Base-by-base conservation (phyloP, 1,139 yeast genomes). In the Pneumocystis oryctolagi region DNA sequence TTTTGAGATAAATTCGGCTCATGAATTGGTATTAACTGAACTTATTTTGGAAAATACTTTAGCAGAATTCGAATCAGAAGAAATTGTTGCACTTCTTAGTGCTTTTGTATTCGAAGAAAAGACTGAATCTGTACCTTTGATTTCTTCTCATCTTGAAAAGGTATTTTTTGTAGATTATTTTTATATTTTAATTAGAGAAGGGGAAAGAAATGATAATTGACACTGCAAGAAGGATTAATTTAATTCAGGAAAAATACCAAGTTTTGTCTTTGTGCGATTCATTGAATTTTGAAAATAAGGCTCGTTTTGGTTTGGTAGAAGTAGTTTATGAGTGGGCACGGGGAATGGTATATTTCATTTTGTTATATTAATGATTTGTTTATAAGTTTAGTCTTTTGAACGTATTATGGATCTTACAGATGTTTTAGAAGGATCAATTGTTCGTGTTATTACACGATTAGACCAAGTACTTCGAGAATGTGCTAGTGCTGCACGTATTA, bases 241-340 rank as follows among this genome's bases (percentile, higher is more conserved):
- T 77, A 42, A 84, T 87, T 1, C 89, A 82, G 69, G 80, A 80
- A 58, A 80, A 80, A 60, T 82, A 85, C 68, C 89, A 85, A 71
- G 89, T 92, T 16, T 35, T 64, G 32, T 63, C 65, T 18, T 61
- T 65, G 28, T 63, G 63, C 14, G 67, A 66, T 14, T 68, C 65
- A 14, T 59, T 61, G 61, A 60, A 65, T 14, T 68, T 68, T 58
- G 98, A 92, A 70, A 86, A 85, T 62, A 95, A 89, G 66, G 80
- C 86, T 69, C 77, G 98, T 68, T 92, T 92, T 74, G 96, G 94
- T 0, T 78, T 92, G 70, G 87, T 88, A 73, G 92, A 89, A 72
- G 96, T 89, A 14, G 96, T 92, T 3, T 92, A 92, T 72, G 97
- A 92, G 74, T 92, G 99, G 99, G 97, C 97, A 0, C 80, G 95